A percentile compares a stretch with the other conserved stretches of the same genome.
phyloP scores from a whole-genome alignment of 1,284 basidiomycete genomes.

The Polyporus tsugae region DNA sequence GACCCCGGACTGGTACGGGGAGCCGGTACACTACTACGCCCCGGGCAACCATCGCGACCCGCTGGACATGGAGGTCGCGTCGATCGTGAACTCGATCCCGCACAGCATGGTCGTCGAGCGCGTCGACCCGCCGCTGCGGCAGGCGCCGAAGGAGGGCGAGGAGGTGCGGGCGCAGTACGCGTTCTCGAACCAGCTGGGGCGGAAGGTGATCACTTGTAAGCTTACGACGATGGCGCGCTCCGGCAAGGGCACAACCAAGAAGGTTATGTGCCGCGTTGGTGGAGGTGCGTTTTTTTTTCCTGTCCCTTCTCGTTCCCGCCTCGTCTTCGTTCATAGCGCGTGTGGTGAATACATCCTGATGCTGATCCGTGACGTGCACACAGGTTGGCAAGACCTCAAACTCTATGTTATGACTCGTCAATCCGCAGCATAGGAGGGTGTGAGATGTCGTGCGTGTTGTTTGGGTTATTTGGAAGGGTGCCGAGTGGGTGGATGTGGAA shows the following conservation, averaged over 20 bases:
- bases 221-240: conserved; percentile 78
- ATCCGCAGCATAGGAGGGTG: conserved; percentile 40
- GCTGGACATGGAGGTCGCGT: conserved; percentile 81
- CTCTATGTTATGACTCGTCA: conserved; percentile 79
- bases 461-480: conserved; percentile 4
- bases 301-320: neutral
- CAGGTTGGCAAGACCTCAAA: conserved; percentile 89
- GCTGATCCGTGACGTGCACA: conserved; percentile 13
- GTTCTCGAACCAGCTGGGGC: conserved; percentile 73
- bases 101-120: conserved; percentile 82
- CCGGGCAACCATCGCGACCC: conserved; percentile 79
- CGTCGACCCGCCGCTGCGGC: conserved; percentile 77
- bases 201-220: conserved; percentile 81
- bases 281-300: conserved; percentile 63
- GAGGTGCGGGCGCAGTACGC: conserved; percentile 86
- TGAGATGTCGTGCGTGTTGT: conserved; percentile 9
- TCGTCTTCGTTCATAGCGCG: neutral
- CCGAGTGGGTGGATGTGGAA: neutral
- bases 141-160: conserved; percentile 73
- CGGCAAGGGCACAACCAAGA: conserved; percentile 70
- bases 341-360: conserved; percentile 6
- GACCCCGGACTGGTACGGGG: conserved; percentile 52
- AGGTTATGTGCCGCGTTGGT: conserved; percentile 87
- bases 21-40: conserved; percentile 69
- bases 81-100: conserved; percentile 76